Percentiles rank a stretch among this genome's conserved stretches.
Evolutionary conservation across 1,139 yeast genomes (phyloP).

Genomic region (Suhomyces wounanorum): DNA sequence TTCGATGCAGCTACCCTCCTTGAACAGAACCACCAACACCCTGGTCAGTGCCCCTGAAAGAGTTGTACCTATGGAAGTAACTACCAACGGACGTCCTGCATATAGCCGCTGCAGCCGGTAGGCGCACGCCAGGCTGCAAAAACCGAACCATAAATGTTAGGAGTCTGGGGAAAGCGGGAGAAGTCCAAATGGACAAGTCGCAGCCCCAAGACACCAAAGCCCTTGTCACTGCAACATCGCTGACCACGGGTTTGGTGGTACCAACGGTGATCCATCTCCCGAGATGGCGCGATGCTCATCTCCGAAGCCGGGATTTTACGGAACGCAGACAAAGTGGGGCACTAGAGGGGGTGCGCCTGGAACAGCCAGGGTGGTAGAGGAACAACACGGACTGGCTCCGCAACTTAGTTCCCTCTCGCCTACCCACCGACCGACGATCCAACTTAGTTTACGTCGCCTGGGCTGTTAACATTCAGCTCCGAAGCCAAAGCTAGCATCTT

Average conservation of each 20-base stretch:
- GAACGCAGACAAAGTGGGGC: conserved; percentile 3
- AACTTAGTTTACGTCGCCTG: not conserved
- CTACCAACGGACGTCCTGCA: too few species aligned
- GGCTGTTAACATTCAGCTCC: not conserved
- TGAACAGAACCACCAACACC: not conserved
- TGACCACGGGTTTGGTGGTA: not conserved
- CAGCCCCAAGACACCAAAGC: too few species aligned
- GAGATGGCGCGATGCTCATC: not conserved
- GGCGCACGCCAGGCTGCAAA: conserved; percentile 6
- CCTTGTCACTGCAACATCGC: too few species aligned
- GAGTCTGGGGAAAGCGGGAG: not conserved
- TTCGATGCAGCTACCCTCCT: not conserved
- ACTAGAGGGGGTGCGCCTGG: not conserved
- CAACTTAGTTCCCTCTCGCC: not conserved
- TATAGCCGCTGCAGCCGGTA: conserved; percentile 1
- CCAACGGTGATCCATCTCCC: not conserved
- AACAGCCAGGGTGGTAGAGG: not conserved
- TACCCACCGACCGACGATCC: not conserved
- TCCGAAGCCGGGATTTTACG: not conserved
- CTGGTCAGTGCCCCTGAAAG: not conserved
- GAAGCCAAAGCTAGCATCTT: not conserved
- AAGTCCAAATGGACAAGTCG: too few species aligned
- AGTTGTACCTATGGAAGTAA: not conserved
- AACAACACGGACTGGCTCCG: not conserved
- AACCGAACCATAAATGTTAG: not conserved